These are phyloP conservation scores for Neocallimastix lanati DNA, from an alignment of 192 early-diverging fungal species.

Conservation along the genomic window DNA sequence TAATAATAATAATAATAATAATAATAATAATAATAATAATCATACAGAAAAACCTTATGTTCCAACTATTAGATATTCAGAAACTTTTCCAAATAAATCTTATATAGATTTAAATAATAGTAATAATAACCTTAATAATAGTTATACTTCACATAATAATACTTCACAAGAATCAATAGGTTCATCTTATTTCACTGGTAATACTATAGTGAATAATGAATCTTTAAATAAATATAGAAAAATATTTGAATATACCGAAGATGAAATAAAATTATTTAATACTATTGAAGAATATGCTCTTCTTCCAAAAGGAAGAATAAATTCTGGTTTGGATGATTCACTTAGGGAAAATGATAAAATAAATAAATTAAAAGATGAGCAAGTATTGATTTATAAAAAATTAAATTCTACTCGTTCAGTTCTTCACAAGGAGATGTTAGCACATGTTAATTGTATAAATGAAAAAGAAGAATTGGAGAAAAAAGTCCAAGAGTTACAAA, in stretches of 20 bases:
- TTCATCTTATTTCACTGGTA: background rate
- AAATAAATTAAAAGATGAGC: background rate
- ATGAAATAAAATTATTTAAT: background rate
- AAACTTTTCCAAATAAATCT: background rate
- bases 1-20: no score
- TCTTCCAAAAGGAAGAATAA: background rate
- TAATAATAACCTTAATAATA: background rate
- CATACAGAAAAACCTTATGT: background rate
- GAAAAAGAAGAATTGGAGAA: background rate
- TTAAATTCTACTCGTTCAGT: background rate
- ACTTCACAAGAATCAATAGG: background rate
- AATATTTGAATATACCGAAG: background rate
- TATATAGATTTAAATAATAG: background rate
- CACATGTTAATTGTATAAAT: background rate
- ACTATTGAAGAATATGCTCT: background rate
- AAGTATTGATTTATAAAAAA: background rate
- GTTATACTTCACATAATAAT: background rate
- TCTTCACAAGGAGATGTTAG: background rate
- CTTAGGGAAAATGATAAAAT: background rate
- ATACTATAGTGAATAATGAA: background rate
- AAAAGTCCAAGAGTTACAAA: background rate
- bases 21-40: background rate
- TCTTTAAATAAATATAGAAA: background rate
- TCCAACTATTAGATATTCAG: background rate
- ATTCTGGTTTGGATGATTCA: background rate